Conservation (phyloP, 768 basidiomycete species). For the Hygrophoropsis aurantiaca region DNA sequence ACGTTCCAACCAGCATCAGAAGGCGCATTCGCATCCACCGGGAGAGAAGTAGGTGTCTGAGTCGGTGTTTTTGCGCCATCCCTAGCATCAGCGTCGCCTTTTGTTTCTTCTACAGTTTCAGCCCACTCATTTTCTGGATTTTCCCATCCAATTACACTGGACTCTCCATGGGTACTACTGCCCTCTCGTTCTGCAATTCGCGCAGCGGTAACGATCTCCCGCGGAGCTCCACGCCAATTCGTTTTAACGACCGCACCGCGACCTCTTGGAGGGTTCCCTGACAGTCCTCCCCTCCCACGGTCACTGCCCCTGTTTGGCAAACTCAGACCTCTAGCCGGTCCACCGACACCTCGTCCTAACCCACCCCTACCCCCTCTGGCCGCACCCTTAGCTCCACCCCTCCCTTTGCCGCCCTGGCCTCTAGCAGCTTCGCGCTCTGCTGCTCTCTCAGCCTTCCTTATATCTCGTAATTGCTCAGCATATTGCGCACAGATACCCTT, state of each 20-base stretch:
- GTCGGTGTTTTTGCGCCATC: no score
- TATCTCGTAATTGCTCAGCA: conserved; percentile 21
- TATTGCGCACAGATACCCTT: conserved; percentile 37
- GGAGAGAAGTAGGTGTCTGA: no score
- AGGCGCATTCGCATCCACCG: conserved; percentile 4
- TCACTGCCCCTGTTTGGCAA: no score
- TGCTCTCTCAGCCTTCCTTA: conserved; percentile 13
- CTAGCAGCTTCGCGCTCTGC: conserved; percentile 17
- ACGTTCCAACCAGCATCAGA: conserved; percentile 22
- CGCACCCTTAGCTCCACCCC: neutral
- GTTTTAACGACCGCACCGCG: conserved; percentile 30
- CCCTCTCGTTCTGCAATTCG: conserved; percentile 23
- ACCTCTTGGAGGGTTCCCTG: conserved; percentile 22
- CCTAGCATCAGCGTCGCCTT: conserved; percentile 3
- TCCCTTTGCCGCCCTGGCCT: conserved; percentile 7
- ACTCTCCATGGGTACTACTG: conserved; percentile 1
- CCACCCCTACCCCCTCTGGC: neutral
- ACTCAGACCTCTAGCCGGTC: neutral
- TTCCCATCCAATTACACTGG: conserved; percentile 18
- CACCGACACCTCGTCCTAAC: conserved; percentile 3
- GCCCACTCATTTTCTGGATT: conserved; percentile 11
- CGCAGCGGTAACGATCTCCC: conserved; percentile 24
- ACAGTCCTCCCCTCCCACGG: neutral
- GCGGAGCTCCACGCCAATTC: conserved; percentile 28
- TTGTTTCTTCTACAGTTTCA: conserved; percentile 3